Evolutionary conservation across 2,329 filamentous ascomycete species (phyloP).

Genomic region (Pseudopithomyces maydicus): DNA sequence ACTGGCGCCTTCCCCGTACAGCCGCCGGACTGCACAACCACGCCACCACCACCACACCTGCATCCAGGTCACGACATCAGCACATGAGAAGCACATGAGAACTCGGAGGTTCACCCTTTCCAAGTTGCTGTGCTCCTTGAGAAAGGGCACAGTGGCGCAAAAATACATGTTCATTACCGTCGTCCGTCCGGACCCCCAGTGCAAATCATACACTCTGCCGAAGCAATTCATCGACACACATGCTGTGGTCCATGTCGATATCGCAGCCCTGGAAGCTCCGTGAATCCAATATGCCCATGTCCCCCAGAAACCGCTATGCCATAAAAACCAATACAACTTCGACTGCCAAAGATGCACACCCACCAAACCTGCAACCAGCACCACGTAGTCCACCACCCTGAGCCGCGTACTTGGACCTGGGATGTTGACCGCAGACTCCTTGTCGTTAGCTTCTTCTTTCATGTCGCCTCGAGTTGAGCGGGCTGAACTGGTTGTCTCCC

Average conservation of each 20-base stretch:
- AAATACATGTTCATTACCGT: neutral
- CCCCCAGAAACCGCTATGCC: neutral
- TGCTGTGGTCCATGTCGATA: neutral
- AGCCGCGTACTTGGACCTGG: neutral
- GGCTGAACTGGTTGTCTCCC: neutral
- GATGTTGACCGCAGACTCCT: neutral
- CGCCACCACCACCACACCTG: neutral
- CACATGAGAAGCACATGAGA: neutral
- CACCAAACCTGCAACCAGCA: neutral
- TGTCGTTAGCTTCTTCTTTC: neutral
- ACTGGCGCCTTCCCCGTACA: neutral
- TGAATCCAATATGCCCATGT: neutral
- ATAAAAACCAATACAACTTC: neutral
- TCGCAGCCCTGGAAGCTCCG: neutral
- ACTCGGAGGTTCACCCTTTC: no score
- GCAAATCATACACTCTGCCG: neutral
- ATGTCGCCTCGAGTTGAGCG: neutral
- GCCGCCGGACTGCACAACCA: neutral
- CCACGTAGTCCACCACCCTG: neutral
- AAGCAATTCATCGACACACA: neutral
- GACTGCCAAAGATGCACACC: neutral
- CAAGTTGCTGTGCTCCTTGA: neutral
- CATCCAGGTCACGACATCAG: no score
- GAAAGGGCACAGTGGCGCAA: neutral
- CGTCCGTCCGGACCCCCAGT: neutral